phyloP scores from a whole-genome alignment of 225 moss, liverwort and hornwort genomes.

The Bryum argenteum region DNA sequence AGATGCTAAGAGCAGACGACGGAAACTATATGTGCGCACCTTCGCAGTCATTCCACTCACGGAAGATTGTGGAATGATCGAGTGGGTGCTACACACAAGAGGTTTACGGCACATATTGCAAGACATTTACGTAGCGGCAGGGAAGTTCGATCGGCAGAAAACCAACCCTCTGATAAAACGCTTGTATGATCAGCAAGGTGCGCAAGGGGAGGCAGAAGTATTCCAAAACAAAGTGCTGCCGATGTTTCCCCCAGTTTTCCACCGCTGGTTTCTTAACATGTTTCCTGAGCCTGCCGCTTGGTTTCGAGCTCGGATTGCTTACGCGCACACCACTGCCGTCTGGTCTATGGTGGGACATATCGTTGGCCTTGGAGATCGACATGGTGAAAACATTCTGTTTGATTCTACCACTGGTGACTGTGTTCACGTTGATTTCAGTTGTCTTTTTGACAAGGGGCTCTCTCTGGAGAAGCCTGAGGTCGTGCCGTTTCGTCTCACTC shows the following conservation, averaged over 20 bases:
- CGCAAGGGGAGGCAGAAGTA: conserved; percentile 77
- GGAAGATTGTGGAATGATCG: conserved; percentile 99
- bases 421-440: conserved; percentile 99
- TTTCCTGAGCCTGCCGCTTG: conserved; percentile 98
- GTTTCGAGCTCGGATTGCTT: conserved; percentile 97
- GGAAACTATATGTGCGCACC: conserved; percentile 93
- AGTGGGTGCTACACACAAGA: conserved; percentile 95
- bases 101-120: conserved; percentile 95
- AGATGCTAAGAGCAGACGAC: conserved; percentile 88
- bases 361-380: conserved; percentile 92
- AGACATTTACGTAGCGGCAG: conserved; percentile 84
- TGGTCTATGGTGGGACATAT: conserved; percentile 99
- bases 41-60: conserved; percentile 97
- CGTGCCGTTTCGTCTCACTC: conserved; percentile 96
- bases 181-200: conserved; percentile 89
- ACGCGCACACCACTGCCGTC: conserved; percentile 97
- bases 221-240: conserved; percentile 82
- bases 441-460: conserved; percentile 98
- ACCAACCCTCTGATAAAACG: conserved; percentile 88
- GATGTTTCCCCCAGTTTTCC: conserved; percentile 95
- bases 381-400: conserved; percentile 95
- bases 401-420: conserved; percentile 97
- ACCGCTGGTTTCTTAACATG: conserved; percentile 96
- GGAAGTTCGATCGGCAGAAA: conserved; percentile 91
- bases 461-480: conserved; percentile 96